Percentiles rank a stretch among this genome's conserved stretches.
These are phyloP conservation scores for Aspergillus nanangensis DNA, from an alignment of 495 filamentous ascomycete species.

Conservation along the genomic window DNA sequence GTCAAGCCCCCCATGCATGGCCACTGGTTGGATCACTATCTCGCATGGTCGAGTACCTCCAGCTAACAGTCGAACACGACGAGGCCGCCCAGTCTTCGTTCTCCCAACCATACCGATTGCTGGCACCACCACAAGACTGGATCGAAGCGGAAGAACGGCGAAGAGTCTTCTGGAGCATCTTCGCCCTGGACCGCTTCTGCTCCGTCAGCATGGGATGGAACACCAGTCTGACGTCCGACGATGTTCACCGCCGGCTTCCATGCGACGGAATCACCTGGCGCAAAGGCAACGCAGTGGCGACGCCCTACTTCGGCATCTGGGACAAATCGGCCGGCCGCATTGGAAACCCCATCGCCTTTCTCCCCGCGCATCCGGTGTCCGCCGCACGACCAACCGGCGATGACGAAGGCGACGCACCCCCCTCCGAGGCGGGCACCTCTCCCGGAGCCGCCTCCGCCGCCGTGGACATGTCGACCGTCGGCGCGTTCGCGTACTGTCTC, in stretches of 20 bases:
- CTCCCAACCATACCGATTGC: constrained; percentile 1
- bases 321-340: constrained; percentile 29
- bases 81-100: not conserved
- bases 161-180: constrained; percentile 48
- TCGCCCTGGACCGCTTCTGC: constrained; percentile 43
- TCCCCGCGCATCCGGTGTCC: constrained; percentile 10
- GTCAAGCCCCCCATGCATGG: constrained; percentile 22
- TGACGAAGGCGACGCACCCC: not conserved
- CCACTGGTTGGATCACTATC: constrained; percentile 34
- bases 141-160: constrained; percentile 48
- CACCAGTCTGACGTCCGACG: constrained; percentile 32
- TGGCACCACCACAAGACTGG: constrained; percentile 38
- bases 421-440: constrained; percentile 6
- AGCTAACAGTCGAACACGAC: constrained; percentile 26
- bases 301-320: constrained; percentile 40
- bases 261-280: constrained; percentile 28
- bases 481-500: constrained; percentile 39
- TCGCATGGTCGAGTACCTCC: constrained; percentile 33
- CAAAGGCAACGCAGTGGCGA: constrained; percentile 23
- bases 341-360: constrained; percentile 25
- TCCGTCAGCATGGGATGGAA: constrained; percentile 30
- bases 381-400: not conserved
- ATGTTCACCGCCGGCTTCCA: constrained; percentile 15
- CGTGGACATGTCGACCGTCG: constrained; percentile 31
- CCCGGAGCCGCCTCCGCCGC: constrained; percentile 5